phyloP scores from a whole-genome alignment of 495 filamentous ascomycete genomes.

The Aspergillus biplanus region DNA sequence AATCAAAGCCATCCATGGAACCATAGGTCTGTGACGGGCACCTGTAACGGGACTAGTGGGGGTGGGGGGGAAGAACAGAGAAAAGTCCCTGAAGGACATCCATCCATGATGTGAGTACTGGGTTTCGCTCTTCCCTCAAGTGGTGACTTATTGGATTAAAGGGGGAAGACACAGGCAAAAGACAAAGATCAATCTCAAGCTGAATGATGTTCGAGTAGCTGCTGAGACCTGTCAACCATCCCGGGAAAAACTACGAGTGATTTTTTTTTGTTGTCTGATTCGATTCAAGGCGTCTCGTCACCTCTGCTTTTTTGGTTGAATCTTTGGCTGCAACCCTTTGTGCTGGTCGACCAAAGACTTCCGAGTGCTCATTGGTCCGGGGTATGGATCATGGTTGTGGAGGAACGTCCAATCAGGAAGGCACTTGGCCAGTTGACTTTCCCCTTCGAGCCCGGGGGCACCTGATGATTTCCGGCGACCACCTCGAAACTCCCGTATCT shows the following conservation, averaged over 20 bases:
- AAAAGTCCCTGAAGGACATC: neutral
- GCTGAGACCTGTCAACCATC: slow-evolving; percentile 4
- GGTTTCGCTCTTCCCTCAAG: too few relatives aligned
- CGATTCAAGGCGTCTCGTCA: too few relatives aligned
- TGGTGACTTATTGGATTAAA: neutral
- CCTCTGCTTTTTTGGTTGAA: neutral
- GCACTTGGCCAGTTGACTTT: slow-evolving; percentile 11
- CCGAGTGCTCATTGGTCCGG: slow-evolving; percentile 1
- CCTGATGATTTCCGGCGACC: slow-evolving; percentile 9
- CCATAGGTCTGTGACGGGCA: slow-evolving; percentile 25
- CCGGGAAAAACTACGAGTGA: too few relatives aligned
- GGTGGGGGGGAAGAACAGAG: slow-evolving; percentile 10
- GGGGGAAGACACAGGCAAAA: neutral
- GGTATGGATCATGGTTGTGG: slow-evolving; percentile 2
- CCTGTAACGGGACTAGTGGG: slow-evolving; percentile 22
- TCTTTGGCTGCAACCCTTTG: slow-evolving; percentile 1
- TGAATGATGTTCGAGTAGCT: neutral
- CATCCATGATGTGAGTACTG: too few relatives aligned
- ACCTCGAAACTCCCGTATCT: slow-evolving; percentile 11
- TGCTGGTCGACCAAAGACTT: slow-evolving; percentile 5
- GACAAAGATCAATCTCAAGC: too few relatives aligned
- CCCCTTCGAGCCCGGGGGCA: slow-evolving; percentile 16
- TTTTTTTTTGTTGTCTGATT: too few relatives aligned
- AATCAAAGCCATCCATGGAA: slow-evolving; percentile 23
- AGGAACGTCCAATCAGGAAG: neutral